Evolutionary conservation across 2,329 filamentous ascomycete species (phyloP).

Genomic region (Cercospora sp.): DNA sequence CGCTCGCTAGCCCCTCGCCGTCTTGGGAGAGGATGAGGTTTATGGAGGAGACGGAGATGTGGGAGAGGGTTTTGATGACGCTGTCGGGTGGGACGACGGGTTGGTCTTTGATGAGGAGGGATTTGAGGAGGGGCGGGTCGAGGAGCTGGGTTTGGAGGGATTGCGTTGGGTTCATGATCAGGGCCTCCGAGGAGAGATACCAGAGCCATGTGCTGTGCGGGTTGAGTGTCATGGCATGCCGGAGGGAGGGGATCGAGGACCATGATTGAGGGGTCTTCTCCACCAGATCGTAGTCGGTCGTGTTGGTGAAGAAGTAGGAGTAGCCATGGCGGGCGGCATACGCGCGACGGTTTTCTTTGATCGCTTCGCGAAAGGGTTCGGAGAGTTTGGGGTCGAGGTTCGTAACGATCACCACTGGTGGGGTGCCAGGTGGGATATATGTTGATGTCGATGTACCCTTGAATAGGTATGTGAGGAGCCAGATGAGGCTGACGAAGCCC

Average conservation of each 20-base stretch:
- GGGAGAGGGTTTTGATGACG: conserved; percentile 90
- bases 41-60: conserved; percentile 74
- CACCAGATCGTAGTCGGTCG: conserved; percentile 71
- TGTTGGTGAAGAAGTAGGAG: conserved; percentile 74
- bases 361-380: conserved; percentile 66
- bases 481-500: conserved; percentile 28
- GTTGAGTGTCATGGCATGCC: conserved; percentile 80
- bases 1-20: conserved; percentile 70
- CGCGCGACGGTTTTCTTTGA: conserved; percentile 77
- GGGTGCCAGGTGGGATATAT: conserved; percentile 44
- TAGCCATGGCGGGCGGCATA: conserved; percentile 91
- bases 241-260: conserved; percentile 79
- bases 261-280: conserved; percentile 62
- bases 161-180: conserved; percentile 81
- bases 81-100: conserved; percentile 92
- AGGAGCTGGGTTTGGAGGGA: conserved; percentile 72
- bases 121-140: conserved; percentile 65
- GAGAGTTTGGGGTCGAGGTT: conserved; percentile 71
- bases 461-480: conserved; percentile 38
- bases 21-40: conserved; percentile 86
- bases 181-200: conserved; percentile 78
- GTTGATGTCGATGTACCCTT: conserved; percentile 26
- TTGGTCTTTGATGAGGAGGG: conserved; percentile 78
- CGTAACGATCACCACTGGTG: conserved; percentile 76
- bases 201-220: conserved; percentile 80